Base-by-base conservation (phyloP, 352 stramenopile species). In the Phytophthora pseudosyringae region DNA sequence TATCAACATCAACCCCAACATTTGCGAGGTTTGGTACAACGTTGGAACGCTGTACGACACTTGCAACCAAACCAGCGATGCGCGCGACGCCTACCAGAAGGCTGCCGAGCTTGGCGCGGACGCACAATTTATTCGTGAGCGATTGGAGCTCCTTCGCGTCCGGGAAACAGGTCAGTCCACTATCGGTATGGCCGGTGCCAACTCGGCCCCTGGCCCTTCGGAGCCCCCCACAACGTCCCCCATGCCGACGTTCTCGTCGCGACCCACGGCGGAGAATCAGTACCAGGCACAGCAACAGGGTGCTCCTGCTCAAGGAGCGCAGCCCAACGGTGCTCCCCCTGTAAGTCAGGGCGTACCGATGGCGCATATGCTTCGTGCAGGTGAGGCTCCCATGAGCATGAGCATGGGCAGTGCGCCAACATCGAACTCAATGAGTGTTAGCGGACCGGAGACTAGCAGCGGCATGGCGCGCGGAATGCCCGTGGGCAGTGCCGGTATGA, bases 11-110 rank as follows among this genome's bases (percentile, higher is more conserved):
- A 94, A 97, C 70, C 86, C 89, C 32, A 95, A 95, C 74, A 94
- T 97, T 82, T 95, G 86, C 40, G 89, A 97, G 59, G 87, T 95
- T 47, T 97, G 89, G 89, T 97, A 97, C 75, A 97, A 97, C 65
- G 88, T 97, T 5, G 89, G 89, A 45, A 95, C 89, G 33, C 72
- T 97, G 15, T 97, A 97, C 69, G 89, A 97, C 70, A 95, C 87
- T 36, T 97, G 89, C 69, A 95, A 97, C 71, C 89, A 97, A 75
- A 94, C 89, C 0, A 95, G 84, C 49, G 89, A 97, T 53, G 89
- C 89, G 32, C 84, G 88, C 7, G 86, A 95, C 45, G 89, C 89
- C 8, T 97, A 97, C 69, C 84, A 95, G 46, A 97, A 97, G 74
- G 89, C 89, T 4, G 87, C 84, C 6, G 89, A 97, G 56, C 78